Base-by-base conservation (phyloP, 352 stramenopile species). In the Pythium biforme region DNA sequence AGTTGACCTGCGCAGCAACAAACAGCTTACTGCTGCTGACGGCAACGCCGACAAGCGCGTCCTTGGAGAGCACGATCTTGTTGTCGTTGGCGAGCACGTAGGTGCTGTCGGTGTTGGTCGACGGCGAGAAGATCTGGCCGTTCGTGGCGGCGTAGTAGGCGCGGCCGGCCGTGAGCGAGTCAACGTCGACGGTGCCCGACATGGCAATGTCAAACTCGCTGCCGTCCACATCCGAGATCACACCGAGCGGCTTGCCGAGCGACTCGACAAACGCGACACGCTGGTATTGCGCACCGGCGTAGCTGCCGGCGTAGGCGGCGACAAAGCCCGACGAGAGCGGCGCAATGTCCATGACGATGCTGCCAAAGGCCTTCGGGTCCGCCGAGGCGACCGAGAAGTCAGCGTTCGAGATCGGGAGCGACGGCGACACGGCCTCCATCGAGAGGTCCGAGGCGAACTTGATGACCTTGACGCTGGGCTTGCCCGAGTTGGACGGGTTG, bases 21-120 rank as follows among this genome's bases (percentile, higher is more conserved):
- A 88, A 79, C 12, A 92, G 67, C 59, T 84, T 87, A 49, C 75
- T 74, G 62, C 59, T 65, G 70, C 75, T 79, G 54, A 93, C 64
- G 46, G 83, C 83, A 22, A 91, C 73, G 48, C 83, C 81, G 12
- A 93, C 80, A 26, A 88, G 71, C 19, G 80, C 72, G 52, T 91
- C 81, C 69, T 90, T 91, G 54, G 83, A 91, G 56, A 91, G 75
- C 49, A 93, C 78, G 33, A 90, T 62, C 57, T 62, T 86, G 75
- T 90, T 86, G 64, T 84, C 78, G 53, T 83, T 70, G 49, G 75
- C 83, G 43, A 89, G 75, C 55, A 90, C 76, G 56, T 81, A 90
- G 14, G 83, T 76, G 50, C 65, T 73, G 46, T 69, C 73, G 12
- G 82, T 79, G 23, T 62, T 74, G 54, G 59, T 79, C 40, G 77